Base-by-base conservation (phyloP, 2,329 filamentous ascomycete genomes). In the Lecanicillium sp. region DNA sequence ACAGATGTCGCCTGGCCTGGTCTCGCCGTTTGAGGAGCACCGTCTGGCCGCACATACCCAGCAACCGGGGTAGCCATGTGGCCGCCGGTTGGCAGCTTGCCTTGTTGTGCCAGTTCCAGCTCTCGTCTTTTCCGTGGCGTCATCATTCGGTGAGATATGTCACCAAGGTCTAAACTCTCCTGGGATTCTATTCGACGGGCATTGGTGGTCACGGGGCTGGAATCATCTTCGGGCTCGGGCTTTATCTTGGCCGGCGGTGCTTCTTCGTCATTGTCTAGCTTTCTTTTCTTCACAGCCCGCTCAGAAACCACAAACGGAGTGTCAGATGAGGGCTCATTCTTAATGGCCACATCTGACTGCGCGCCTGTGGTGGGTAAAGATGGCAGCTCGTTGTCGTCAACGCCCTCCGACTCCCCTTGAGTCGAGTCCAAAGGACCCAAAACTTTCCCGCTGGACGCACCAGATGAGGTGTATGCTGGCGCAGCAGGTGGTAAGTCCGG, bases 81-180 rank as follows among this genome's bases (percentile, higher is more conserved):
- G 8, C 35, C 7, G 4, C 27, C 19, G 13, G 40, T 43, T n/a
- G 39, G 33, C 5, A 34, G 37, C 5, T 41, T 45, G 4, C 37
- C 37, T 16, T 45, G 42, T 27, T 5, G 33, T 12, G 39, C 19
- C 12, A n/a, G n/a, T 11, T 55, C 51, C 11, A 50, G 22, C 5
- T 50, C 45, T 15, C 52, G 58, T 9, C 53, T 56, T 40, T 64
- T 63, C 32, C 60, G 52, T 3, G 62, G 61, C 1, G 60, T 64
- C 17, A 49, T 46, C n/a, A 62, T 48, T 29, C 38, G 51, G 22
- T 56, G 53, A 8, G 44, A 52, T 29, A 57, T 55, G 13, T 60
- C 54, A 12, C 55, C 61, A 2, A 83, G 62, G 50, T 83, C 78
- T 36, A 82, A 64, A 38, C 75, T 82, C 37, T 78, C 76, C 29